phyloP scores from a whole-genome alignment of 179 eudicot species.

The Actinidia polygama region DNA sequence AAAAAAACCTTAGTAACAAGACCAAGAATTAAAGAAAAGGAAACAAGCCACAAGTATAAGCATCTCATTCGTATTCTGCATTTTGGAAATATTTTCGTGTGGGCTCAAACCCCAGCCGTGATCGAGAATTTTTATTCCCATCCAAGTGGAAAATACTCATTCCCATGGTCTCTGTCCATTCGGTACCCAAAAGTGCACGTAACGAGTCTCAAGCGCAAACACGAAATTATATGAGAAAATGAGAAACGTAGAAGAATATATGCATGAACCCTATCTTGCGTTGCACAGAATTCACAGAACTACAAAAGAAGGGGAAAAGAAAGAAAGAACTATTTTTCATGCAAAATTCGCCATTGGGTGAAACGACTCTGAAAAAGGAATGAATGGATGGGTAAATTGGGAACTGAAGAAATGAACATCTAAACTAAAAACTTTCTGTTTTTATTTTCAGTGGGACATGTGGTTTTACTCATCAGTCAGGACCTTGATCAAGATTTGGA shows the following conservation, averaged over 20 bases:
- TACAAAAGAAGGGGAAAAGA: neutral
- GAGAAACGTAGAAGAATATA: neutral
- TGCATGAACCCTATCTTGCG: neutral
- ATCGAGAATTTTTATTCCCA: neutral
- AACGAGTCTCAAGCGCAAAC: neutral
- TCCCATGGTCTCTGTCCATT: no score
- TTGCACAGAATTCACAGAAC: neutral
- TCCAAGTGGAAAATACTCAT: no score
- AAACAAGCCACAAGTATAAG: neutral
- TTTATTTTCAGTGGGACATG: neutral
- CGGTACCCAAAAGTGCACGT: no score
- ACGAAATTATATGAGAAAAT: neutral
- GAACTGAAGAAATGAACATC: constrained; percentile 1
- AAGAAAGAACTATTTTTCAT: neutral
- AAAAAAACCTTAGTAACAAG: no score
- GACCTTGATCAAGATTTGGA: constrained; percentile 57
- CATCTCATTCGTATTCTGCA: neutral
- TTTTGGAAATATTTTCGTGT: neutral
- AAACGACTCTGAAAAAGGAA: no score
- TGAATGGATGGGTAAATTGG: constrained; percentile 7
- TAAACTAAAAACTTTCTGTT: neutral
- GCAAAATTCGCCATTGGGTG: neutral
- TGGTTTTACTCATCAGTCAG: constrained; percentile 21
- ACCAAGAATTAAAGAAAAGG: no score
- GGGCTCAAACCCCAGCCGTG: neutral